Percentiles rank a stretch among this genome's conserved stretches.
Conservation (phyloP, 1,284 basidiomycete species). For the Paramarasmius palmivorus region DNA sequence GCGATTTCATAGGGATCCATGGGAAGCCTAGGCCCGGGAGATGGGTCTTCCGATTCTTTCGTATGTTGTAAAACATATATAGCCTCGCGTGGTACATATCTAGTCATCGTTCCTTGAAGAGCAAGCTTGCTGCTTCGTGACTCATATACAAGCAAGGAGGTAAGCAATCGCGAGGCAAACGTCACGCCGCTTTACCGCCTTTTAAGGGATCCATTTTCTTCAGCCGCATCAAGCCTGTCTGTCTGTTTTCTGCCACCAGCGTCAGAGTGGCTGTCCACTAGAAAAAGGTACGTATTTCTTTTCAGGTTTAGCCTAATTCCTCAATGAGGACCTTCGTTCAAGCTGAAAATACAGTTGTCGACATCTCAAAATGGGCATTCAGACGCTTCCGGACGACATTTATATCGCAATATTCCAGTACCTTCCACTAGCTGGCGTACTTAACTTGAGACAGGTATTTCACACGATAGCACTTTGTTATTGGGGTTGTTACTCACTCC, state of each 20-base stretch:
- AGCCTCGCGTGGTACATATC: constrained; percentile 16
- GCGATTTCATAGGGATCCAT: constrained; percentile 39
- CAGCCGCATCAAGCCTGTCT: too few relatives aligned
- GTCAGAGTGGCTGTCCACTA: too few relatives aligned
- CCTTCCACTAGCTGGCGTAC: constrained; percentile 33
- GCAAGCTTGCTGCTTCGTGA: not conserved
- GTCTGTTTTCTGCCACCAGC: too few relatives aligned
- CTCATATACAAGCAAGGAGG: not conserved
- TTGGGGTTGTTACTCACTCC: not conserved
- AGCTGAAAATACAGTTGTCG: too few relatives aligned
- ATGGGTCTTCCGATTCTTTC: constrained; percentile 33
- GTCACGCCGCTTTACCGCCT: too few relatives aligned
- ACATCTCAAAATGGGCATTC: not conserved
- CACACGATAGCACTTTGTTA: not conserved
- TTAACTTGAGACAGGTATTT: constrained; percentile 36
- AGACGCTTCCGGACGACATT: constrained; percentile 36
- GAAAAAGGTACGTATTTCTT: too few relatives aligned
- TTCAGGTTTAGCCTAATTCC: too few relatives aligned
- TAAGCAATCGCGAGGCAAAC: too few relatives aligned
- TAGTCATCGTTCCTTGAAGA: constrained; percentile 8
- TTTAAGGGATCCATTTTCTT: too few relatives aligned
- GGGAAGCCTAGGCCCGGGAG: constrained; percentile 18
- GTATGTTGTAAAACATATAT: constrained; percentile 21
- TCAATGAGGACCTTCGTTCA: too few relatives aligned
- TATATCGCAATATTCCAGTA: constrained; percentile 33